Evolutionary conservation across 345 rosid genomes (phyloP), one percentile per base, ranked within the genome.

Genomic region (Salix purpurea): DNA sequence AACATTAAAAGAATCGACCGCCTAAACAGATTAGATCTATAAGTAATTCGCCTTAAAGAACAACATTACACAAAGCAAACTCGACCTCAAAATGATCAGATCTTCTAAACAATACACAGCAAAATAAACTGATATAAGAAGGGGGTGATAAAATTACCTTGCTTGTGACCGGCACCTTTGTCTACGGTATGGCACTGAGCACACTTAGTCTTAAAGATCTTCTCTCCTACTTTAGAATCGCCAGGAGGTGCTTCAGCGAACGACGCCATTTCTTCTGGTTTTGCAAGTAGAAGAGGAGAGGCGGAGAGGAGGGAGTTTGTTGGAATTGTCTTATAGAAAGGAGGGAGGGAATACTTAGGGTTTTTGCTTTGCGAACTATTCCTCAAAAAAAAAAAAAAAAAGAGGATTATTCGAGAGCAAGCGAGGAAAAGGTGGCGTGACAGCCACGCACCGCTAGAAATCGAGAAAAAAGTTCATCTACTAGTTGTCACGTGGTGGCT

Each of bases 151-250:
- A 21, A 34, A n/a, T 68, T 68, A 80, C 93, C 93, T 88, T 90
- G 93, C 74, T 85, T 90, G 84, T 90, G 90, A 64, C 89, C 91
- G 15, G 90, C 89, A 79, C 90, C 89, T 76, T 87, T 83, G 0
- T 86, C 88, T 46, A 90, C 91, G 79, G 91, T 90, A 88, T 90
- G 93, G 73, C 93, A 90, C 81, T 90, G 91, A 70, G 89, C 91
- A 65, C 93, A 90, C 86, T 89, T 89, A n/a, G 83, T 85, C 84
- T 76, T 85, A 81, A 91, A 89, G 84, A 89, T 88, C 86, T 91
- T 91, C 86, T 91, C 92, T 54, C 91, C 91, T 36, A 87, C 83
- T 68, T 85, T 88, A 1, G 84, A 11, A 79, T 89, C 30, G n/a
- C 90, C 92, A 3, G 91, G 87, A 15, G 91, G 94, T 34, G 92